Conservation (phyloP, 352 stramenopile genomes). For the Phytophthora pseudosyringae region DNA sequence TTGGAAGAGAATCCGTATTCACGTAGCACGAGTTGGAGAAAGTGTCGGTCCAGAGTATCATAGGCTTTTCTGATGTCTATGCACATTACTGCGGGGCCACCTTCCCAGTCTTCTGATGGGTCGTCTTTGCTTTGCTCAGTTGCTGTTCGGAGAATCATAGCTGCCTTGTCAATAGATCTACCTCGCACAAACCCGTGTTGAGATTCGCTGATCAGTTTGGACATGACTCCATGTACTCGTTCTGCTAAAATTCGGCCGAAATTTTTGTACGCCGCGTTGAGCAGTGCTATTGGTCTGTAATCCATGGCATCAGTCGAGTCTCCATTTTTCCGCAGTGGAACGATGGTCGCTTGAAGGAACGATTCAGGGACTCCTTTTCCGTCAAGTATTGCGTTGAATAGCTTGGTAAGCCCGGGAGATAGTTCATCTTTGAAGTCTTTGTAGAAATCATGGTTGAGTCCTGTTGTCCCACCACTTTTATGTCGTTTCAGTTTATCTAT, state of each 20-base stretch:
- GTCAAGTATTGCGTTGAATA: not conserved
- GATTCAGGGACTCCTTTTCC: not conserved
- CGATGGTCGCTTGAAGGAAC: not conserved
- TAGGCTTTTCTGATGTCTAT: not conserved
- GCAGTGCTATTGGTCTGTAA: conserved; percentile 13
- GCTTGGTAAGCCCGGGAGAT: not conserved
- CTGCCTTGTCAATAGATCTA: not conserved
- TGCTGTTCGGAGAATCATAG: not conserved
- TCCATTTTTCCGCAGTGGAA: conserved; percentile 13
- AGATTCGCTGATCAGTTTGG: not conserved
- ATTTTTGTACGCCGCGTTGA: conserved; percentile 16
- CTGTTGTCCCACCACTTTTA: conserved; percentile 1
- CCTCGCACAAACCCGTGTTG: conserved; percentile 23
- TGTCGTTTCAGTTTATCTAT: conserved; percentile 1
- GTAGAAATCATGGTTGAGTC: conserved; percentile 13
- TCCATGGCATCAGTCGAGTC: conserved; percentile 15
- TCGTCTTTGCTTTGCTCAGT: not conserved
- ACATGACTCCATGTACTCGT: conserved; percentile 1
- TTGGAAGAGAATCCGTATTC: not conserved
- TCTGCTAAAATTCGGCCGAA: conserved; percentile 5
- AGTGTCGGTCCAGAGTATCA: not conserved
- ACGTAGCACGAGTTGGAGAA: not conserved
- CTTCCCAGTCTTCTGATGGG: too few relatives aligned
- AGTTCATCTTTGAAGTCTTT: conserved; percentile 17
- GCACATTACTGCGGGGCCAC: too few relatives aligned